phyloP scores from a whole-genome alignment of 768 basidiomycete genomes.

The Tricholomella constricta region DNA sequence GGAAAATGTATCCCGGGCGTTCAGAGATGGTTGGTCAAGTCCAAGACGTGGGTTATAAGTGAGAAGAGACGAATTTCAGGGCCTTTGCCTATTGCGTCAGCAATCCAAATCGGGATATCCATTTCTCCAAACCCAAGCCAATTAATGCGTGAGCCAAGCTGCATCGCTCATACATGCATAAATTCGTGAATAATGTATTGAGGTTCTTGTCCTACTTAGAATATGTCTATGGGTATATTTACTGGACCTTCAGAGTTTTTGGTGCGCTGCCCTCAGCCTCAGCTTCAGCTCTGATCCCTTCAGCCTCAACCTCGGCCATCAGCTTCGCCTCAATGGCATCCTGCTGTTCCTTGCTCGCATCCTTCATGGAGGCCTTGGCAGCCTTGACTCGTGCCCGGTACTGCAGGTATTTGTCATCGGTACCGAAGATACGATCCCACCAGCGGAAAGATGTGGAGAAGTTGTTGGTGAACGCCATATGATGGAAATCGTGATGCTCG shows the following conservation, averaged over 20 bases:
- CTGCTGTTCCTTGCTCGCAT: constrained; percentile 53
- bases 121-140: no score
- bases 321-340: constrained; percentile 60
- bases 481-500: constrained; percentile 98
- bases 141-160: no score
- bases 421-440: constrained; percentile 89
- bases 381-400: constrained; percentile 70
- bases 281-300: constrained; percentile 71
- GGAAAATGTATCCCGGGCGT: constrained; percentile 24
- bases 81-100: constrained; percentile 23
- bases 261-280: constrained; percentile 41
- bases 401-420: constrained; percentile 85
- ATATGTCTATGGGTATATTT: constrained; percentile 19
- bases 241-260: constrained; percentile 38
- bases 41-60: constrained; percentile 9
- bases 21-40: constrained; percentile 13
- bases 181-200: no score
- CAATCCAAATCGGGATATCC: constrained; percentile 23
- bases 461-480: constrained; percentile 95
- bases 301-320: constrained; percentile 70
- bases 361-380: constrained; percentile 58
- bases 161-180: no score
- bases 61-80: constrained; percentile 21
- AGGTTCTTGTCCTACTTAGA: no score
- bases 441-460: constrained; percentile 93